Conservation (phyloP, 495 filamentous ascomycete species). For the Penicillium dipodomyicola region DNA sequence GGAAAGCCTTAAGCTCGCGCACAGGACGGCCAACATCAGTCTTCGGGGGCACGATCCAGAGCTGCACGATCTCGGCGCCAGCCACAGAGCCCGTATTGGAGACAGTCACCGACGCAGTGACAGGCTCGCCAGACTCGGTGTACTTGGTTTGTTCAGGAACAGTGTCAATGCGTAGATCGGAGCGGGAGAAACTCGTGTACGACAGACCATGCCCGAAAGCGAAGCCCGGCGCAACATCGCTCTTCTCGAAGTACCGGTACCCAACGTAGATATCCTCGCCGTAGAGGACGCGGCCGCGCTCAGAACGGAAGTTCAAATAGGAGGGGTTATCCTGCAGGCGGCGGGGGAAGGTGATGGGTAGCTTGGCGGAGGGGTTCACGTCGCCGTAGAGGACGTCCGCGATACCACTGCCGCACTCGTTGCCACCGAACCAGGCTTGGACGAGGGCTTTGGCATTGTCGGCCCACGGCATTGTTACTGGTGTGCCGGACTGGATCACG, state of each 20-base stretch:
- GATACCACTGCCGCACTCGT: slow-evolving; percentile 64
- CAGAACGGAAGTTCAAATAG: slow-evolving; percentile 75
- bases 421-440: slow-evolving; percentile 71
- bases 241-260: slow-evolving; percentile 78
- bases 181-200: slow-evolving; percentile 74
- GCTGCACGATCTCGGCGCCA: slow-evolving; percentile 76
- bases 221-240: slow-evolving; percentile 64
- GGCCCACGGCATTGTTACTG: slow-evolving; percentile 82
- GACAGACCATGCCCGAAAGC: slow-evolving; percentile 82
- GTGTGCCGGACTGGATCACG: slow-evolving; percentile 81
- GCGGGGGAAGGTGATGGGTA: slow-evolving; percentile 62
- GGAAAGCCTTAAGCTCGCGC: slow-evolving; percentile 77
- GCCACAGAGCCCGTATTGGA: slow-evolving; percentile 63
- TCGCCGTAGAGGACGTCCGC: slow-evolving; percentile 56
- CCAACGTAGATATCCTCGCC: slow-evolving; percentile 80
- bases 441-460: slow-evolving; percentile 64
- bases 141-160: slow-evolving; percentile 30
- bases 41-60: slow-evolving; percentile 63
- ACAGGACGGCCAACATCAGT: slow-evolving; percentile 62
- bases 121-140: slow-evolving; percentile 40
- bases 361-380: slow-evolving; percentile 56
- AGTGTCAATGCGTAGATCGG: slow-evolving; percentile 51
- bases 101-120: slow-evolving; percentile 62
- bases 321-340: slow-evolving; percentile 70
- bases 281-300: slow-evolving; percentile 72